Evolutionary conservation across 352 stramenopile genomes (phyloP), one percentile per base, ranked within the genome.

Genomic region (Globisporangium yorkense): DNA sequence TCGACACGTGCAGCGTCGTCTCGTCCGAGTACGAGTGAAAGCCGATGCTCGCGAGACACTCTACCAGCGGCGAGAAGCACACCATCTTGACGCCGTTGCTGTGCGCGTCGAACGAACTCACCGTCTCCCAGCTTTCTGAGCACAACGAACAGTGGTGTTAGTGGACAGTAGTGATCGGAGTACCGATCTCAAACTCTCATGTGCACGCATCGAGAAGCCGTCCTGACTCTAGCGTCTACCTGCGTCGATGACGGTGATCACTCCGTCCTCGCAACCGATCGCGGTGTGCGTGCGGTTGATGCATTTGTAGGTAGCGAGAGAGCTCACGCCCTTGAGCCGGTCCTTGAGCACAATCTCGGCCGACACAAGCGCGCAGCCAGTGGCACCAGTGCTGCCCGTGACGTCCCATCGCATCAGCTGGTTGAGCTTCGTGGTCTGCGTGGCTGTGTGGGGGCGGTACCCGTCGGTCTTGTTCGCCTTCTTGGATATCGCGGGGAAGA

Each of bases 1-100:
- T 74, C 29, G 75, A 61, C 24, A 92, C 74, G 48, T 89, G 68
- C 46, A 77, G 56, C 40, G 77, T 84, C 4, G 76, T 80, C 33
- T 92, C 79, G 51, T 92, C 81, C 6, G 77, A 69, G 56, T 86
- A 89, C 24, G 79, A 83, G 46, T 84, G 63, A 29, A 72, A 75
- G 0, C 81, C 77, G 29, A 77, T 71, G 54, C 75, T 89, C 6
- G 81, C 79, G 9, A 92, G 58, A 49, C 71, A 74, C 43, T 82
- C 73, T 41, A 68, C 67, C 16, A 80, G 67, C 6, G 27, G 58
- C 44, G 81, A 89, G 51, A 75, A 76, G 2, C 62, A 58, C 1
- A 92, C 59, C 31, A 71, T 59, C 41, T 81, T 75, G 39, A 92
- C 77, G 20, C 81, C 81, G 45, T 80, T 75, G 0, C 66, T 70